Evolutionary conservation across 2,329 filamentous ascomycete species (phyloP).

Genomic region (Thielaviopsis ethacetica): DNA sequence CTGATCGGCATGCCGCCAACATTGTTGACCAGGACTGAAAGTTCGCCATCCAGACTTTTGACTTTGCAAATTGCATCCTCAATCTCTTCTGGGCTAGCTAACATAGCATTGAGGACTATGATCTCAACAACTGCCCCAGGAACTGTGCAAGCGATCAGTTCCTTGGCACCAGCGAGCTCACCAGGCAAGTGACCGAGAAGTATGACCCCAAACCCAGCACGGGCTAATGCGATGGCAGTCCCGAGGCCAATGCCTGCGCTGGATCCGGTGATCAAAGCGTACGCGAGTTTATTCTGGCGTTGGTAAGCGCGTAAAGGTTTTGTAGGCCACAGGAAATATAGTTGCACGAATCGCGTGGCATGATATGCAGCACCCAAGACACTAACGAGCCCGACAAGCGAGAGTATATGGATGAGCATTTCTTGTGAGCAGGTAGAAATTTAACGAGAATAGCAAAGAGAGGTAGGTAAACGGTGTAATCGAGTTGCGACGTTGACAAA

Average conservation of each 20-base stretch:
- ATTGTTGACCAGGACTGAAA: constrained; percentile 22
- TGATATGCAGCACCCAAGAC: too few species aligned
- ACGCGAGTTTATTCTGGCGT: constrained; percentile 15
- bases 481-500: too few species aligned
- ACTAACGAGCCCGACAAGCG: too few species aligned
- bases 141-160: background rate
- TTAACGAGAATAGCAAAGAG: too few species aligned
- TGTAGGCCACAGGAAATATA: background rate
- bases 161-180: background rate
- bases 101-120: background rate
- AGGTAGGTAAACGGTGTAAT: too few species aligned
- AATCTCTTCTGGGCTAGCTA: background rate
- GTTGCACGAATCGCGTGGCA: constrained; percentile 8
- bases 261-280: constrained; percentile 21
- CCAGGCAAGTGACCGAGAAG: constrained; percentile 14
- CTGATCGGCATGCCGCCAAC: constrained; percentile 18
- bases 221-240: constrained; percentile 17
- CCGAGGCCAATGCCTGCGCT: constrained; percentile 22
- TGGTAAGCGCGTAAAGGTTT: constrained; percentile 12
- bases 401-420: too few species aligned
- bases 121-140: background rate
- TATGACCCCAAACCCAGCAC: constrained; percentile 21
- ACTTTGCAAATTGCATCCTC: constrained; percentile 6
- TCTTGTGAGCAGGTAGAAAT: too few species aligned
- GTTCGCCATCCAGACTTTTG: constrained; percentile 17